phyloP scores from a whole-genome alignment of 495 filamentous ascomycete species.

The Delitschia confertaspora region DNA sequence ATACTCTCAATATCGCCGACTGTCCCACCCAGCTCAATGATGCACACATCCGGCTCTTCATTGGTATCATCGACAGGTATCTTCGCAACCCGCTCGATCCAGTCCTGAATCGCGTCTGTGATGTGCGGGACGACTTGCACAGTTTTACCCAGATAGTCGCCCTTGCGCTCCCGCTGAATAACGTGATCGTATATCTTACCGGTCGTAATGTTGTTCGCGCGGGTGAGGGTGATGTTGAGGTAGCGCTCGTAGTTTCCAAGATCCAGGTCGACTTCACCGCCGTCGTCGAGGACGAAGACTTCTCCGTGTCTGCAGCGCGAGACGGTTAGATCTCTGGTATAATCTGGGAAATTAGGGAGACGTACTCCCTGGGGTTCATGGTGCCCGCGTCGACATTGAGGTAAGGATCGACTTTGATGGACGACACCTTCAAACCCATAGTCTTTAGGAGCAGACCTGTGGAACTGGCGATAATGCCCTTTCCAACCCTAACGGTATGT shows the following conservation, averaged over 20 bases:
- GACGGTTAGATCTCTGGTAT: too few species aligned
- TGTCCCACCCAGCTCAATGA: constrained; percentile 71
- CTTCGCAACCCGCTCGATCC: constrained; percentile 78
- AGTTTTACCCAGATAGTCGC: constrained; percentile 84
- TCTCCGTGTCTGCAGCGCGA: constrained; percentile 57
- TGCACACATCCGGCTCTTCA: constrained; percentile 83
- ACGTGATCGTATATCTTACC: constrained; percentile 91
- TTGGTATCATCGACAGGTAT: constrained; percentile 81
- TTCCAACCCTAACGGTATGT: too few species aligned
- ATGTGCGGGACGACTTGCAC: constrained; percentile 92
- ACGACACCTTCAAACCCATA: constrained; percentile 57
- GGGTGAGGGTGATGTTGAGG: constrained; percentile 59
- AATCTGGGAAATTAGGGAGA: neutral
- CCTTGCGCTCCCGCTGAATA: constrained; percentile 66
- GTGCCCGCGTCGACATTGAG: constrained; percentile 79
- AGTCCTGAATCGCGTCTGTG: constrained; percentile 83
- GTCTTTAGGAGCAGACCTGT: constrained; percentile 82
- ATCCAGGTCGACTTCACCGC: constrained; percentile 82
- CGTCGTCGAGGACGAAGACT: constrained; percentile 64
- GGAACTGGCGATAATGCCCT: constrained; percentile 48
- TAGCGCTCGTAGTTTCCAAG: constrained; percentile 94
- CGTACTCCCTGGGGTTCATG: constrained; percentile 71
- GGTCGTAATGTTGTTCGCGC: constrained; percentile 88
- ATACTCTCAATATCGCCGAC: constrained; percentile 87
- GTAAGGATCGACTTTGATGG: constrained; percentile 80